Percentiles rank a stretch among this genome's conserved stretches.
These are phyloP conservation scores for Salix arbutifolia DNA, from an alignment of 345 rosid genomes.

Conservation along the genomic window DNA sequence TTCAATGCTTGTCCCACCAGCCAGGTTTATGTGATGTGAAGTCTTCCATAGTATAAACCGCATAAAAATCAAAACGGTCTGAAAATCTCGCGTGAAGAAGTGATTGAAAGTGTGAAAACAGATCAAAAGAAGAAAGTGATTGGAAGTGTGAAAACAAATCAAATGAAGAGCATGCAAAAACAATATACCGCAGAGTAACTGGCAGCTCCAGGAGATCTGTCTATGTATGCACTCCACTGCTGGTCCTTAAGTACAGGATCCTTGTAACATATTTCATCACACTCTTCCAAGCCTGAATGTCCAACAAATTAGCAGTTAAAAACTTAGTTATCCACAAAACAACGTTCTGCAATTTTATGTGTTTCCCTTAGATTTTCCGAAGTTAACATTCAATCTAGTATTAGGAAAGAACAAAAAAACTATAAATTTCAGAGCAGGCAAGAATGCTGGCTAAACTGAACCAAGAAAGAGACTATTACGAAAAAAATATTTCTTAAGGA, in stretches of 20 bases:
- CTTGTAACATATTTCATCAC: constrained; percentile 88
- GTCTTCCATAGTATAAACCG: neutral
- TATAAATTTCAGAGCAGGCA: neutral
- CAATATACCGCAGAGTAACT: constrained; percentile 62
- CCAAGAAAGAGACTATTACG: neutral
- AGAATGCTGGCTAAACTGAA: too few relatives aligned
- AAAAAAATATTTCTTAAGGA: neutral
- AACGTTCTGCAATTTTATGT: neutral
- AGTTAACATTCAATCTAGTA: neutral
- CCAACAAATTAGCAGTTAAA: constrained; percentile 20
- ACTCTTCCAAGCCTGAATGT: constrained; percentile 63
- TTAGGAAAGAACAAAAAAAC: too few relatives aligned
- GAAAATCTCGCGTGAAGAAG: neutral
- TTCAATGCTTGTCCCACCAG: neutral
- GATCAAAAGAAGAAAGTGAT: neutral
- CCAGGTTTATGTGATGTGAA: neutral
- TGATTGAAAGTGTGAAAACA: neutral
- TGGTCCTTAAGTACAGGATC: constrained; percentile 91
- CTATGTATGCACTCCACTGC: constrained; percentile 89
- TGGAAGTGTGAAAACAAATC: neutral
- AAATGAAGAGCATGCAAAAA: neutral
- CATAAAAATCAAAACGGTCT: neutral
- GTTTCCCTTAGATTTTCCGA: neutral
- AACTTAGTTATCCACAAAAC: neutral
- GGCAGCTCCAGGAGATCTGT: constrained; percentile 88